Conservation (phyloP, 192 early-diverging fungal species). For the Coemansia sp. region DNA sequence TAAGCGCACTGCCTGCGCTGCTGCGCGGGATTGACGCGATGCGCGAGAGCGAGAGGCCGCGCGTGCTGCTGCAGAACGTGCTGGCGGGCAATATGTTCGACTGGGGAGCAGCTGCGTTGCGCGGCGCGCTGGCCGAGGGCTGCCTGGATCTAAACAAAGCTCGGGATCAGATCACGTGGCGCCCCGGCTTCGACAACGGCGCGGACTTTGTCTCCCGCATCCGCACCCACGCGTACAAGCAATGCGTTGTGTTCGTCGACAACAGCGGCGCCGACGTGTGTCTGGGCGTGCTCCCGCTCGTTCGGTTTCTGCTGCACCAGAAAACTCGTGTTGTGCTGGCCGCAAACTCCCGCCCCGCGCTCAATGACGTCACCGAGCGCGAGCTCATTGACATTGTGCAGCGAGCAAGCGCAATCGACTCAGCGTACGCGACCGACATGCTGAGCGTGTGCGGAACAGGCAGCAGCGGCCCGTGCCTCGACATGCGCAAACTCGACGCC, state of each 20-base stretch:
- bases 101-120: slow-evolving; percentile 69
- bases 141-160: slow-evolving; percentile 62
- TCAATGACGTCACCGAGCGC: slow-evolving; percentile 75
- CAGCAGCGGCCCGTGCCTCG: slow-evolving; percentile 70
- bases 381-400: slow-evolving; percentile 61
- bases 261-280: slow-evolving; percentile 81
- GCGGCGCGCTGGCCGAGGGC: slow-evolving; percentile 58
- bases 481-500: slow-evolving; percentile 64
- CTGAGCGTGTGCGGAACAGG: slow-evolving; percentile 67
- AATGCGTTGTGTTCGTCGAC: slow-evolving; percentile 77
- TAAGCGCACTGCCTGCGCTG: slow-evolving; percentile 54
- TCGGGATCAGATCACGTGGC: slow-evolving; percentile 38
- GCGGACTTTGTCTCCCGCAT: slow-evolving; percentile 31
- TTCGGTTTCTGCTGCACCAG: slow-evolving; percentile 53
- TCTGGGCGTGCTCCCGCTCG: slow-evolving; percentile 77
- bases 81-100: slow-evolving; percentile 86
- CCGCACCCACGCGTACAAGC: slow-evolving; percentile 34
- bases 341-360: slow-evolving; percentile 71
- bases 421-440: slow-evolving; percentile 21
- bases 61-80: slow-evolving; percentile 62
- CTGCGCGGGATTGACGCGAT: slow-evolving; percentile 56
- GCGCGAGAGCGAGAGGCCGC: slow-evolving; percentile 26
- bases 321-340: slow-evolving; percentile 67
- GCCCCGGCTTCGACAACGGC: slow-evolving; percentile 53
- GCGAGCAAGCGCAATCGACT: slow-evolving; percentile 48